Base-by-base conservation (phyloP, 1,139 yeast genomes). In the Yamadazyma jaroonii region DNA sequence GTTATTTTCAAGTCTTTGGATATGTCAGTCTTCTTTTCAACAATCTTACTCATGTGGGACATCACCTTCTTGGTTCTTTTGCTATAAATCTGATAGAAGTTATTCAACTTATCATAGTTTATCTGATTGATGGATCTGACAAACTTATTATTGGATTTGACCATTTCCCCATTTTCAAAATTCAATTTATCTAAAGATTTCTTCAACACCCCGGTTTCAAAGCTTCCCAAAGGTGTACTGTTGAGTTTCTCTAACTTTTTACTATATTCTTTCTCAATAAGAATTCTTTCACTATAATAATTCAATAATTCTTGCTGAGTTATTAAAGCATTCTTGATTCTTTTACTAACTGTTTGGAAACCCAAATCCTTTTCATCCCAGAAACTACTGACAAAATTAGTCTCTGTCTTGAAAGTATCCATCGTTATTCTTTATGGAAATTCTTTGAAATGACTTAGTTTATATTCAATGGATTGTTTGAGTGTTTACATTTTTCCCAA, bases 241-340 rank as follows among this genome's bases (percentile, higher is more conserved):
- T 85, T 67, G 17, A 88, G 62, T 21, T 67, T 61, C 29, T 63
- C 69, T 45, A 84, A 56, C 44, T 68, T 71, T 43, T 76, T 72
- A 33, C 80, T 64, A 53, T 85, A 85, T 14, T 88, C 96, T 44
- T 79, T 84, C 51, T 88, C 96, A 29, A 88, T 73, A 7, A 72
- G 64, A 2, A 76, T 64, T 32, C 82, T 56, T 40, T 76, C 79
- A 34, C 62, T 62, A 50, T 74, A 77, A 49, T 67, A 77, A 8
- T 61, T 63, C 9, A 67, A 52, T 25, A 77, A 56, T 31, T 71
- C 73, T 26, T 68, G 67, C 32, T 76, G 52, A 6, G 75, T 74
- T 2, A 43, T 36, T 22, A 56, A 34, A 4, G 71, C 57, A 44
- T 67, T 62, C 36, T 62, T 57, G 37, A 69, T 57, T 32, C 65